Conservation (phyloP, 345 rosid species). For the Aquilaria sinensis region DNA sequence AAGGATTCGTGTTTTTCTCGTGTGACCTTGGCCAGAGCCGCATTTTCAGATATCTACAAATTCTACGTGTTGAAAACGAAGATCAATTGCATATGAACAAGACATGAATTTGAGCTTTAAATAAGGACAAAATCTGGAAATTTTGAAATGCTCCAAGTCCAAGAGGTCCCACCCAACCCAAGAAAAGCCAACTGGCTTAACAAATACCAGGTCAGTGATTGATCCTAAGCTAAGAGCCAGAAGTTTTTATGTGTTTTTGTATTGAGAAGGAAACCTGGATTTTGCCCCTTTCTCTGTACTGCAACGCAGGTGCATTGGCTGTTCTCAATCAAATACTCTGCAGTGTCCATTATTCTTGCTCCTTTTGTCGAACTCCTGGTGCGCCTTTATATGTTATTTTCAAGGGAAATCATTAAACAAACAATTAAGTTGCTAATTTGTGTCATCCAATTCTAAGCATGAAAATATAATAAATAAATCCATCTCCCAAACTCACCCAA, state of each 20-base stretch:
- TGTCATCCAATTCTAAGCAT: neutral
- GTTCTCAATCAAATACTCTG: constrained; percentile 77
- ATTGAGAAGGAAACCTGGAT: constrained; percentile 82
- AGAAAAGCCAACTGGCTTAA: neutral
- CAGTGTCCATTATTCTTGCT: constrained; percentile 51
- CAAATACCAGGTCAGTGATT: neutral
- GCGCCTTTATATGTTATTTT: constrained; percentile 29
- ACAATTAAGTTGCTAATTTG: neutral
- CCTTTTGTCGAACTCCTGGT: constrained; percentile 43
- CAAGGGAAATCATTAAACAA: neutral
- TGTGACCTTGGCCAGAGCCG: no score
- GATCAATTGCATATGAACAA: neutral
- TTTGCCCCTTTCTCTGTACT: constrained; percentile 77
- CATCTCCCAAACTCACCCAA: constrained; percentile 40
- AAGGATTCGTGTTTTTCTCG: no score
- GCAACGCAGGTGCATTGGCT: constrained; percentile 79
- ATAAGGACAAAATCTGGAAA: neutral
- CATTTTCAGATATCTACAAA: constrained; percentile 7
- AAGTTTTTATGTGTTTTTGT: constrained; percentile 79
- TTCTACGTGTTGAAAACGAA: neutral
- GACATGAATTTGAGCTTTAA: neutral
- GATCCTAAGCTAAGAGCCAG: constrained; percentile 76
- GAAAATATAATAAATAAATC: no score
- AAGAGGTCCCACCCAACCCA: neutral
- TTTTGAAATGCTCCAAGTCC: neutral